Evolutionary conservation across 306 rosid genomes (phyloP).

Genomic region (Senna siamea): DNA sequence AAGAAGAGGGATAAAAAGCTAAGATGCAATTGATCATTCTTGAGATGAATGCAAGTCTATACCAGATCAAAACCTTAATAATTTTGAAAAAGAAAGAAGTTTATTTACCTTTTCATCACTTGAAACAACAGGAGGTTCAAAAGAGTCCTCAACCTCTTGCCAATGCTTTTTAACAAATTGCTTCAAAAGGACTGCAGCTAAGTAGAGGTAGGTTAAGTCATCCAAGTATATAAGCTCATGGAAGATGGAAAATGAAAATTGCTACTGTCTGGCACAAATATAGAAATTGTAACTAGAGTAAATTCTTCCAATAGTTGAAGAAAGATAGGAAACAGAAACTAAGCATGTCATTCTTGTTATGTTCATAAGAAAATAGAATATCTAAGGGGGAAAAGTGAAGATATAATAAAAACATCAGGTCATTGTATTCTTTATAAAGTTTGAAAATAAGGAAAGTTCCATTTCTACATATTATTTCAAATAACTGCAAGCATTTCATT

Average conservation of each 20-base stretch:
- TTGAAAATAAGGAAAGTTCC: conserved; percentile 32
- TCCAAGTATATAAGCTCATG: conserved; percentile 42
- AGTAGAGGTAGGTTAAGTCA: conserved; percentile 69
- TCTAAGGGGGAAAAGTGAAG: too few species aligned
- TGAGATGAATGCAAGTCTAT: background rate
- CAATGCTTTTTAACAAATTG: conserved; percentile 92
- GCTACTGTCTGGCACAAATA: conserved; percentile 11
- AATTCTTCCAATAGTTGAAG: conserved; percentile 5
- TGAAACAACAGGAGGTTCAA: conserved; percentile 86
- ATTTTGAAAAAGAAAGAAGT: conserved; percentile 2
- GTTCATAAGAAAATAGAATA: background rate
- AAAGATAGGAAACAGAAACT: conserved; percentile 31
- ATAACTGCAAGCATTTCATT: conserved; percentile 13
- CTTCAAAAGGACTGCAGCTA: conserved; percentile 98
- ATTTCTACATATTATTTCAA: conserved; percentile 6
- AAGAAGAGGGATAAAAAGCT: background rate
- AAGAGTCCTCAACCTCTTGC: conserved; percentile 85
- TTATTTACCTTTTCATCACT: conserved; percentile 73
- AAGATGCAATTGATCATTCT: background rate
- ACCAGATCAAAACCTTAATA: conserved; percentile 11
- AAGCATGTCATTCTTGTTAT: conserved; percentile 20
- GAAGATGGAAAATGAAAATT: conserved; percentile 30
- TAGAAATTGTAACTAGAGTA: conserved; percentile 23
- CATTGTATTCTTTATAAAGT: background rate
- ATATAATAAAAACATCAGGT: conserved; percentile 7